phyloP scores from a whole-genome alignment of 1,284 basidiomycete genomes.

The Thecaphora thlaspeos region DNA sequence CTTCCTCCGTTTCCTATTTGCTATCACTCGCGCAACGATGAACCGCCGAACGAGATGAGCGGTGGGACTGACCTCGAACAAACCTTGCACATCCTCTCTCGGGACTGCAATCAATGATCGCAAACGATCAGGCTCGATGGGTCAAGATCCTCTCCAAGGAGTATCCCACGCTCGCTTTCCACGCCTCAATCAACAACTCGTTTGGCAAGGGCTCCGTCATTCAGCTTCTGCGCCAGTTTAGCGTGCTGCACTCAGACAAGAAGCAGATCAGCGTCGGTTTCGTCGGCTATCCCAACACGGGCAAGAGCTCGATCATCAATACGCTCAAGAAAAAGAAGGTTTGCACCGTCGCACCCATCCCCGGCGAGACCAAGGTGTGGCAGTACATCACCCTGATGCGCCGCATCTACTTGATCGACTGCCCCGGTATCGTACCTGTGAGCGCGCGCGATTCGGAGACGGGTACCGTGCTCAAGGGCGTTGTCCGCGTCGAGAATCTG shows the following conservation, averaged over 20 bases:
- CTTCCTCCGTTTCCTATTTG: neutral
- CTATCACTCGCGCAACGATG: too few relatives aligned
- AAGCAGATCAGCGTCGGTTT: slow-evolving; percentile 99
- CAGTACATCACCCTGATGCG: slow-evolving; percentile 97
- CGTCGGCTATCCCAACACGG: slow-evolving; percentile 97
- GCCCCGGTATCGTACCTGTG: slow-evolving; percentile 94
- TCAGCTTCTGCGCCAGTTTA: slow-evolving; percentile 93
- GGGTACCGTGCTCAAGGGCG: slow-evolving; percentile 91
- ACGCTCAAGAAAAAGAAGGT: slow-evolving; percentile 98
- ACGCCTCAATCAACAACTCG: slow-evolving; percentile 97
- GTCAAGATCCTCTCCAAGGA: slow-evolving; percentile 91
- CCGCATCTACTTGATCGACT: slow-evolving; percentile 98
- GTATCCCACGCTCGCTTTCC: slow-evolving; percentile 95
- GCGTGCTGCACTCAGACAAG: slow-evolving; percentile 94
- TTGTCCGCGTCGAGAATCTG: slow-evolving; percentile 92
- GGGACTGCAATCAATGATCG: neutral
- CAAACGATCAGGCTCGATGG: slow-evolving; percentile 77
- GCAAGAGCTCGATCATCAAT: slow-evolving; percentile 96
- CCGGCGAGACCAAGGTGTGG: slow-evolving; percentile 99
- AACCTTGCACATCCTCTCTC: too few relatives aligned
- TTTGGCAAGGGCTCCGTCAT: slow-evolving; percentile 98
- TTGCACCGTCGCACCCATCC: slow-evolving; percentile 92
- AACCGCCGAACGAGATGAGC: too few relatives aligned
- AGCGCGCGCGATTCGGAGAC: slow-evolving; percentile 87
- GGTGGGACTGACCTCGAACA: too few relatives aligned